phyloP scores from a whole-genome alignment of 495 filamentous ascomycete species.

The Peziza echinospora region DNA sequence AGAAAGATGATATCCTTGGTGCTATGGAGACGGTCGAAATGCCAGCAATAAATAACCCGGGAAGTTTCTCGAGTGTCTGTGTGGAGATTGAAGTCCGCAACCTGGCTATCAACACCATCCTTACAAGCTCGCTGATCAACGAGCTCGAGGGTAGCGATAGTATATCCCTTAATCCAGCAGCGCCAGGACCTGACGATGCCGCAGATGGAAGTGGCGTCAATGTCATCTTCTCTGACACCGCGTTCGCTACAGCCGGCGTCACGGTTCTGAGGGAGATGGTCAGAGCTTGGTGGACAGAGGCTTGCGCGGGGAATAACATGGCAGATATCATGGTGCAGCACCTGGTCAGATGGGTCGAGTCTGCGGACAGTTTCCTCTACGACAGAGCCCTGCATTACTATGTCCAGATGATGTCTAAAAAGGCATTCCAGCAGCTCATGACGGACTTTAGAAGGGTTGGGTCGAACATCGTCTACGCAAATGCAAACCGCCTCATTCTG shows the following conservation, averaged over 20 bases:
- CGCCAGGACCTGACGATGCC: constrained; percentile 32
- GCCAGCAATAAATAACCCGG: constrained; percentile 79
- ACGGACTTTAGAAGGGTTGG: constrained; percentile 89
- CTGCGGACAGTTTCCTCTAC: constrained; percentile 75
- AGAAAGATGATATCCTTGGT: constrained; percentile 73
- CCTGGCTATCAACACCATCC: constrained; percentile 89
- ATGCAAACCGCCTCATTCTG: constrained; percentile 64
- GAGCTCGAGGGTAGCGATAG: constrained; percentile 78
- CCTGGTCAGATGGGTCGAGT: constrained; percentile 90
- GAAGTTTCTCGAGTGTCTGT: constrained; percentile 87
- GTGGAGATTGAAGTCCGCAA: constrained; percentile 90
- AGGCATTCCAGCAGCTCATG: constrained; percentile 92
- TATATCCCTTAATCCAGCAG: constrained; percentile 58
- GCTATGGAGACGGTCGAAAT: constrained; percentile 78
- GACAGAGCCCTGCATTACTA: constrained; percentile 94
- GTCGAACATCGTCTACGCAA: constrained; percentile 81
- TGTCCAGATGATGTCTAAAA: constrained; percentile 91
- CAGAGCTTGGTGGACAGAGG: constrained; percentile 92
- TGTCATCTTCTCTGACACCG: constrained; percentile 69
- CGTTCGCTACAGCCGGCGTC: constrained; percentile 79
- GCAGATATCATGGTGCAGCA: constrained; percentile 97
- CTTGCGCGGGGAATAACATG: constrained; percentile 75
- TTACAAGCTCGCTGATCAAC: constrained; percentile 93
- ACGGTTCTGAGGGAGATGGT: constrained; percentile 92
- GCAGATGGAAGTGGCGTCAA: constrained; percentile 30